A percentile compares a stretch with the other conserved stretches of the same genome.
These are phyloP conservation scores for Trichoderma endophyticum DNA, from an alignment of 2,329 filamentous ascomycete genomes.

Conservation along the genomic window DNA sequence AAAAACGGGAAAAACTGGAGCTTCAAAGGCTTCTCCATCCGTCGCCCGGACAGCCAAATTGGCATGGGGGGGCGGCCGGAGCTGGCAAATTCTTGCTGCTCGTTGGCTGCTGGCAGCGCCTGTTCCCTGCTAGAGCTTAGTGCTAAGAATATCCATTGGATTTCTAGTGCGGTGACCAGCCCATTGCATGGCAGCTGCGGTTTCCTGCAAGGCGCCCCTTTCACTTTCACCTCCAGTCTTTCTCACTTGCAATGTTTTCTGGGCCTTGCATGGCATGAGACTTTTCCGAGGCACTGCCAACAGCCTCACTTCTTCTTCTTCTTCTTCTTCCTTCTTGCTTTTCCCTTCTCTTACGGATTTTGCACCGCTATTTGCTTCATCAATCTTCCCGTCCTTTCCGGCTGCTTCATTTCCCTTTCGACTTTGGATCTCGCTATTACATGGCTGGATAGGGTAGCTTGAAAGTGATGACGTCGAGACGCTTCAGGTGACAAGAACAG, in stretches of 20 bases:
- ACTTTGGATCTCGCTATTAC: not conserved
- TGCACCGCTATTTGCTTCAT: not conserved
- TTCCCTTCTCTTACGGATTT: not conserved
- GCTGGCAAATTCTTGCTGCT: not conserved
- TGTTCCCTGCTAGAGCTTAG: not conserved
- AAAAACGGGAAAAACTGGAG: conserved; percentile 7
- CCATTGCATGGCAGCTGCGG: not conserved
- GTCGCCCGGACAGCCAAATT: conserved; percentile 18
- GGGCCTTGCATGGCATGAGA: conserved; percentile 6
- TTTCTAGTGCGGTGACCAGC: not conserved
- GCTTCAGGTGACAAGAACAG: not conserved
- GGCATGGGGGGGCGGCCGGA: not conserved
- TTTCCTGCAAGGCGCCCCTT: conserved; percentile 12
- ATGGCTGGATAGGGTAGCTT: not conserved
- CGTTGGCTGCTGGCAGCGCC: not conserved
- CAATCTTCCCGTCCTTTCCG: not conserved
- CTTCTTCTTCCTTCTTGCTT: not conserved
- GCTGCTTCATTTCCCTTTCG: not conserved
- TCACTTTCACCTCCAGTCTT: not conserved
- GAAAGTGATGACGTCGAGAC: conserved; percentile 12
- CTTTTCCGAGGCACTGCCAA: not conserved
- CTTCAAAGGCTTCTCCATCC: conserved; percentile 5
- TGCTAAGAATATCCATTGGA: not conserved
- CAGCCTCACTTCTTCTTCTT: conserved; percentile 3
- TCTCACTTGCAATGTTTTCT: not conserved